These are phyloP conservation scores for Fagus crenata DNA, from an alignment of 306 rosid species.

Conservation along the genomic window DNA sequence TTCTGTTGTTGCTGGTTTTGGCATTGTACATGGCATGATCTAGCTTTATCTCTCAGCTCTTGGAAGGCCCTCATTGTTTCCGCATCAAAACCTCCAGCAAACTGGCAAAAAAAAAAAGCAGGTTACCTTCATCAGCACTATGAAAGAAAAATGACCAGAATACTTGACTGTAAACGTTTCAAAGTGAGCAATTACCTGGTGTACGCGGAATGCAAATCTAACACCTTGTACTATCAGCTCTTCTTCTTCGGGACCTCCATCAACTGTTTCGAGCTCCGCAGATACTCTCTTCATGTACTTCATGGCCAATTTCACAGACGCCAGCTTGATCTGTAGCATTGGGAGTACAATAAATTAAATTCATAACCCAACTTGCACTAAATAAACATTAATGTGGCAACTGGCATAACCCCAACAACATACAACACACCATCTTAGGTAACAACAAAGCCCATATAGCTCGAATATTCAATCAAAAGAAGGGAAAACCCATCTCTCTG, in stretches of 20 bases:
- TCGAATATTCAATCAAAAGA: background rate
- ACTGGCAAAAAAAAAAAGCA: conserved; percentile 50
- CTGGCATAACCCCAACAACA: background rate
- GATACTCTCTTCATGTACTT: conserved; percentile 96
- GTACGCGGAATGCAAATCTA: conserved; percentile 93
- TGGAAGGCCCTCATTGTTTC: conserved; percentile 97
- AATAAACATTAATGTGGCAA: background rate
- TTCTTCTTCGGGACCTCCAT: conserved; percentile 92
- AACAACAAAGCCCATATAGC: background rate
- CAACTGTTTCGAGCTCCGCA: conserved; percentile 86
- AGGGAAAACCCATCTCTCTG: too few species aligned
- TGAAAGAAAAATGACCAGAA: background rate
- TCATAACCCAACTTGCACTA: background rate
- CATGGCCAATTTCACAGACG: conserved; percentile 90
- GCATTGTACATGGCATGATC: conserved; percentile 80
- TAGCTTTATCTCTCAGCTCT: conserved; percentile 89
- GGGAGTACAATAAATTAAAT: background rate
- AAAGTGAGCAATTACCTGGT: conserved; percentile 59
- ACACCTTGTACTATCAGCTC: conserved; percentile 93
- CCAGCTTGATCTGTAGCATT: conserved; percentile 79
- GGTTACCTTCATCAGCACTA: background rate
- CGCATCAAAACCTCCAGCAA: conserved; percentile 93
- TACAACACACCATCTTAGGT: background rate
- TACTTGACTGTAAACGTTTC: background rate
- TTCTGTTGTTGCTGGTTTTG: conserved; percentile 75